phyloP scores from a whole-genome alignment of 2,329 filamentous ascomycete genomes.

The Graphilbum ipis-grandicollis region DNA sequence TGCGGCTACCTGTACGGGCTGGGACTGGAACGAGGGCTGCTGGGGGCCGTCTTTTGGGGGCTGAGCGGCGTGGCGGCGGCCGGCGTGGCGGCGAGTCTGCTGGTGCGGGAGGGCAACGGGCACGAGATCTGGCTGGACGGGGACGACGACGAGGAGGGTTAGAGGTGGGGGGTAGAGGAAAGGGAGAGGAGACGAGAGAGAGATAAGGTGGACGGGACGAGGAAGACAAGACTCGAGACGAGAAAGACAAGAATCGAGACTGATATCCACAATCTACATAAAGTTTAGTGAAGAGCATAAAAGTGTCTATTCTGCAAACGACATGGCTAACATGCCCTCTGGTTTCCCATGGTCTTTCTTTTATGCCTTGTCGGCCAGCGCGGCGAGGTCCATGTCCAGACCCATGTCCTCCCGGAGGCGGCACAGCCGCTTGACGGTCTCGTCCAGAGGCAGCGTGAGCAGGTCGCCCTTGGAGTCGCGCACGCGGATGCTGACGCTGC shows the following conservation, averaged over 20 bases:
- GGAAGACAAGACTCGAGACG: too few species aligned
- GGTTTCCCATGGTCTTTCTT: too few species aligned
- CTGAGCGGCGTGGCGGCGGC: constrained; percentile 30
- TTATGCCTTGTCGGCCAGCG: too few species aligned
- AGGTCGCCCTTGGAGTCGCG: constrained; percentile 11
- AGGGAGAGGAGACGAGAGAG: neutral
- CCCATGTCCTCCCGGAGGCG: constrained; percentile 7
- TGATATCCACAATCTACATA: too few species aligned
- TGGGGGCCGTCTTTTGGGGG: constrained; percentile 42
- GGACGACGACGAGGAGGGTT: constrained; percentile 30
- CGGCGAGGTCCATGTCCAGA: too few species aligned
- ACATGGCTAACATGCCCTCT: too few species aligned
- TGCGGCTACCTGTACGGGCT: constrained; percentile 43
- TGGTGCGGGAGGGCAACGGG: constrained; percentile 41
- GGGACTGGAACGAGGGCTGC: constrained; percentile 36
- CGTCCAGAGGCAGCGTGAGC: constrained; percentile 8
- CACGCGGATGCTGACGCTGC: constrained; percentile 12
- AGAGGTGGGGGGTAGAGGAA: too few species aligned
- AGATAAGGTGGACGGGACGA: neutral
- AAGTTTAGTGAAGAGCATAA: too few species aligned
- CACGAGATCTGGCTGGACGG: constrained; percentile 49
- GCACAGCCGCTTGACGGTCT: constrained; percentile 6
- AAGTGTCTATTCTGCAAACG: too few species aligned
- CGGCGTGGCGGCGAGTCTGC: constrained; percentile 30
- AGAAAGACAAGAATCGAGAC: too few species aligned